Base-by-base conservation (phyloP, 169 alveolate genomes). In the Plasmodium billcollinsi region DNA sequence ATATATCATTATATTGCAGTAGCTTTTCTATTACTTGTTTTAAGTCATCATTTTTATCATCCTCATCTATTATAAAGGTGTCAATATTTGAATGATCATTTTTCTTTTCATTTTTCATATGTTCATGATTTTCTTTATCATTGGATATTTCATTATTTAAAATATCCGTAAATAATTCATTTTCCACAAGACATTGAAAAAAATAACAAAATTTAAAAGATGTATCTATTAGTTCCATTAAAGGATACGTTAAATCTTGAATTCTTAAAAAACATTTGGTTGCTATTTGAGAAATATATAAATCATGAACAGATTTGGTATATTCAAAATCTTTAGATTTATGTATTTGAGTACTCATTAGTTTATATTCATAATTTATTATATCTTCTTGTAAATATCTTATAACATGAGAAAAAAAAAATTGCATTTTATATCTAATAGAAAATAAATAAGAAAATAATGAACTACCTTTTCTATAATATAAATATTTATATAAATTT, bases 301-400 rank as follows among this genome's bases (percentile, higher is more conserved):
- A 72, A 63, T 86, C 92, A 72, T 86, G 92, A 29, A 86, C 65
- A 18, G 92, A 86, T 43, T 86, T 86, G 20, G 92, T 86, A 54
- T 86, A 86, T 66, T 86, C 92, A 86, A 86, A 86, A 86, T 86
- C 92, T 73, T 86, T 70, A 11, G 92, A 86, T 72, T 86, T 86
- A 67, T 86, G 92, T 45, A 86, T 72, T 50, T 86, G 92, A 3
- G 76, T 70, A 71, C 43, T 71, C 92, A 86, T 86, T 54, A 72
- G 56, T 54, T 45, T 86, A 74, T 86, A 86, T 61, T 86, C 92
- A 54, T 86, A 43, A 61, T 86, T 86, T 26, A 86, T 86, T 54
- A 86, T 86, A 52, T 86, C 92, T 65, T 86, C 92, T 72, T 86
- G 92, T 73, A 86, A 86, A 86, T 86, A 86, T 33, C 54, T 70